These are phyloP conservation scores for Heterobasidion occidentale DNA, from an alignment of 1,284 basidiomycete species.

Conservation along the genomic window DNA sequence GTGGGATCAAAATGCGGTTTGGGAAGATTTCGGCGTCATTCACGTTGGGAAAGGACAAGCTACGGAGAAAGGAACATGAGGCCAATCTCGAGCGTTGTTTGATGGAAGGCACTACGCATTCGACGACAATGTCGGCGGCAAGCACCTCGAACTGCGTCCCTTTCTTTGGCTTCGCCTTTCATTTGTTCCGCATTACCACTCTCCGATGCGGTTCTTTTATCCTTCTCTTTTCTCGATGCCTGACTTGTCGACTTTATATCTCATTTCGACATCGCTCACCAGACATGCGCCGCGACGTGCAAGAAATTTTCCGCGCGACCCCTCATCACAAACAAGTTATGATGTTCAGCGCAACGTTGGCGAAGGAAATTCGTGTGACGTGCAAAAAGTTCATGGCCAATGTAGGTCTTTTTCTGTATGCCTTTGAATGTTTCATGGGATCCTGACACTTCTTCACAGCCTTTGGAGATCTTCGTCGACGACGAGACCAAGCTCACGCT, in stretches of 20 bases:
- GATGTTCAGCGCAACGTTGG: constrained; percentile 99
- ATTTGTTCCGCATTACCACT: neutral
- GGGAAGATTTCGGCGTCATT: constrained; percentile 1
- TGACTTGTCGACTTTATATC: constrained; percentile 49
- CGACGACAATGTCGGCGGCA: constrained; percentile 2
- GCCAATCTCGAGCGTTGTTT: constrained; percentile 4
- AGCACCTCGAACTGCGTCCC: constrained; percentile 20
- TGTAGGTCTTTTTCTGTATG: constrained; percentile 42
- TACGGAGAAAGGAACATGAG: constrained; percentile 9
- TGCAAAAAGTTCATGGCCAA: constrained; percentile 99
- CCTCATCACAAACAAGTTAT: constrained; percentile 99
- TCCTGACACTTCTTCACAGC: constrained; percentile 40
- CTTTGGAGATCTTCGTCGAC: constrained; percentile 98
- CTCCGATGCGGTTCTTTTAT: constrained; percentile 6
- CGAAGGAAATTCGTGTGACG: constrained; percentile 94
- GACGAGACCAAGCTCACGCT: constrained; percentile 99
- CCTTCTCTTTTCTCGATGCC: constrained; percentile 11
- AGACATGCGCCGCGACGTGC: constrained; percentile 99
- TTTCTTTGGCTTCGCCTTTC: constrained; percentile 32
- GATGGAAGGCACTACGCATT: neutral
- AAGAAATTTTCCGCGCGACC: constrained; percentile 99
- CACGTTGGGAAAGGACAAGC: constrained; percentile 2
- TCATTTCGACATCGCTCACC: constrained; percentile 53
- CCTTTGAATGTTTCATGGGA: constrained; percentile 1
- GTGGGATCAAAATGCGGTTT: constrained; percentile 7